Percentiles rank a stretch among this genome's conserved stretches.
Conservation (phyloP, 345 rosid genomes). For the Citrus glauca region DNA sequence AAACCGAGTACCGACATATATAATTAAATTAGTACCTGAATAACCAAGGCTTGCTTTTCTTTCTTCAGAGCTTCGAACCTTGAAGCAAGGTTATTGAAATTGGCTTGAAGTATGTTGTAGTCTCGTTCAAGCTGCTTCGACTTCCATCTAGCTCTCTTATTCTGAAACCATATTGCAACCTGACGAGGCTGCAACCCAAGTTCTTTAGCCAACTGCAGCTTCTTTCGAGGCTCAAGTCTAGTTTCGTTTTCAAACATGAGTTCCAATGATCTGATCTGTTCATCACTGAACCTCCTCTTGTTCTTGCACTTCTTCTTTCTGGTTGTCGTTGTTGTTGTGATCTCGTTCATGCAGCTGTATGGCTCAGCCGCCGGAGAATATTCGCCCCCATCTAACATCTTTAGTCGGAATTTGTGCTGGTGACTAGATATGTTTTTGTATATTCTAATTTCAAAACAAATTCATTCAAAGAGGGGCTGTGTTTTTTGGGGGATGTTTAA, state of each 20-base stretch:
- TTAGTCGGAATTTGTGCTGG: neutral
- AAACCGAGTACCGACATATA: too few species aligned
- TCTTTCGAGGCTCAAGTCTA: slow-evolving; percentile 70
- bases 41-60: slow-evolving; percentile 53
- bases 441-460: neutral
- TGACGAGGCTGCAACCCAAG: slow-evolving; percentile 81
- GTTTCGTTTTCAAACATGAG: slow-evolving; percentile 66
- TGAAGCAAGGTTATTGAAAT: slow-evolving; percentile 51
- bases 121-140: slow-evolving; percentile 79
- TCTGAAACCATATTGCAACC: slow-evolving; percentile 93
- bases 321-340: neutral
- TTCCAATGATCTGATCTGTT: slow-evolving; percentile 74
- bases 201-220: slow-evolving; percentile 66
- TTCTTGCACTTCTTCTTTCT: slow-evolving; percentile 46
- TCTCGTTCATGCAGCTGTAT: slow-evolving; percentile 18
- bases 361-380: slow-evolving; percentile 34
- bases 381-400: slow-evolving; percentile 42
- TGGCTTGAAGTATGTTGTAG: slow-evolving; percentile 44
- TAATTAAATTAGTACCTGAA: slow-evolving; percentile 42
- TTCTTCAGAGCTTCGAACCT: slow-evolving; percentile 56
- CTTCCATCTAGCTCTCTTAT: slow-evolving; percentile 84
- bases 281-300: slow-evolving; percentile 77
- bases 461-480: neutral
- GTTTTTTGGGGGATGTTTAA: neutral
- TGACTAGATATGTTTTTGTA: neutral